Base-by-base conservation (phyloP, 768 basidiomycete genomes). In the Pleurotus djamor region DNA sequence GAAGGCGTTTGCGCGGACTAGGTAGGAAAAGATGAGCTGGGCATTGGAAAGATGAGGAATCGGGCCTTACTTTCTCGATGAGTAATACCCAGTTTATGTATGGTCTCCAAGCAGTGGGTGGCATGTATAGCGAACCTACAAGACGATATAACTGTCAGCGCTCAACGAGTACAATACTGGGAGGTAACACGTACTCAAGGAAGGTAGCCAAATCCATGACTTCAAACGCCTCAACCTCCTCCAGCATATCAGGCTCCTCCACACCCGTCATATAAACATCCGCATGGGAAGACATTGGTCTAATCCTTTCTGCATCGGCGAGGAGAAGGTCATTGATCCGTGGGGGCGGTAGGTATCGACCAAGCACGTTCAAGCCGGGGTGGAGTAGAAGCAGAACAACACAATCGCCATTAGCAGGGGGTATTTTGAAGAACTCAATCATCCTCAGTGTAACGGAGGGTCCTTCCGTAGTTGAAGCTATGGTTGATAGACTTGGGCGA, bases 161-260 rank as follows among this genome's bases (percentile, higher is more conserved):
- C 21, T 28, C 41, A 16, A 16, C 43, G 0, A 28, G 43, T n/a
- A 48, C 38, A 9, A 33, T 55, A 41, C n/a, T 35, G 33, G 50
- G 35, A 44, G 33, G 3, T 41, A 7, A 41, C 10, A 67, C 83
- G 59, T 64, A 88, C 87, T 91, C 88, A 2, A 91, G 76, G 70
- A 90, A 91, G 0, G 87, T 83, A 12, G 88, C 88, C 14, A 91
- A 73, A 68, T 91, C 89, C 86, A 91, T 89, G 52, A 88, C 82
- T 66, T 88, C 87, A 52, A 83, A 83, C 6, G 76, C 78, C 62
- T 83, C 85, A 71, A 82, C 76, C 57, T 82, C 84, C 57, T 84
- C 85, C 49, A 74, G 68, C 48, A 75, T 59, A 51, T 79, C 76
- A 2, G 72, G 68, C 54, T 83, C 82, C 58, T 81, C 79, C 12